Evolutionary conservation across 768 basidiomycete genomes (phyloP).

Genomic region (Zangia roseola): DNA sequence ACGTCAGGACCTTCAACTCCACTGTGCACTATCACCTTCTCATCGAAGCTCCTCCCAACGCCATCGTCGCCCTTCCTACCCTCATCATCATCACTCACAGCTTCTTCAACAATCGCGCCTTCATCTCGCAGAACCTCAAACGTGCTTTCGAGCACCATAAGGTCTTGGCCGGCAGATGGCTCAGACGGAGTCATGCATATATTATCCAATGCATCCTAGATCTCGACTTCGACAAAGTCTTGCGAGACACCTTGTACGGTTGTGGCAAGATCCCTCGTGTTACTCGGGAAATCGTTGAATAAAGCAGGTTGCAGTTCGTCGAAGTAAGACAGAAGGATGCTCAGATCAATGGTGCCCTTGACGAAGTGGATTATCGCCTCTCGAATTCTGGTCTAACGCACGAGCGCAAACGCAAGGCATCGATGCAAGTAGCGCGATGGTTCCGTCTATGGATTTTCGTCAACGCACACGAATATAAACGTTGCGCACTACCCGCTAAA

Average conservation of each 20-base stretch:
- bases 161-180: slow-evolving; percentile 79
- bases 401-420: slow-evolving; percentile 75
- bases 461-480: not conserved
- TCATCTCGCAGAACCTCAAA: slow-evolving; percentile 59
- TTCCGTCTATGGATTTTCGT: slow-evolving; percentile 43
- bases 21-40: slow-evolving; percentile 40
- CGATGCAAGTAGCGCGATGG: slow-evolving; percentile 80
- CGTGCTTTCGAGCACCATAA: slow-evolving; percentile 62
- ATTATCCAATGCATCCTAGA: slow-evolving; percentile 71
- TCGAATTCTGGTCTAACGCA: slow-evolving; percentile 78
- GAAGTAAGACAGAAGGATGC: slow-evolving; percentile 78
- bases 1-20: slow-evolving; percentile 9
- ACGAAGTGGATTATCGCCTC: slow-evolving; percentile 79
- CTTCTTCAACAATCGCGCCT: slow-evolving; percentile 68
- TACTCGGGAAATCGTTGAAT: slow-evolving; percentile 34
- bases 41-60: slow-evolving; percentile 35
- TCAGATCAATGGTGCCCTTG: slow-evolving; percentile 80
- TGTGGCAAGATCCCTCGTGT: not conserved
- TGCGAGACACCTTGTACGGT: not conserved
- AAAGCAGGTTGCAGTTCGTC: slow-evolving; percentile 70
- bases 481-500: slow-evolving; percentile 9
- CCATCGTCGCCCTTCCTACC: slow-evolving; percentile 14
- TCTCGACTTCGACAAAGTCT: slow-evolving; percentile 54
- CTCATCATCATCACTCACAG: slow-evolving; percentile 43
- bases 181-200: slow-evolving; percentile 82